Evolutionary conservation across 2,329 filamentous ascomycete genomes (phyloP).

Genomic region (Graphium sp.): DNA sequence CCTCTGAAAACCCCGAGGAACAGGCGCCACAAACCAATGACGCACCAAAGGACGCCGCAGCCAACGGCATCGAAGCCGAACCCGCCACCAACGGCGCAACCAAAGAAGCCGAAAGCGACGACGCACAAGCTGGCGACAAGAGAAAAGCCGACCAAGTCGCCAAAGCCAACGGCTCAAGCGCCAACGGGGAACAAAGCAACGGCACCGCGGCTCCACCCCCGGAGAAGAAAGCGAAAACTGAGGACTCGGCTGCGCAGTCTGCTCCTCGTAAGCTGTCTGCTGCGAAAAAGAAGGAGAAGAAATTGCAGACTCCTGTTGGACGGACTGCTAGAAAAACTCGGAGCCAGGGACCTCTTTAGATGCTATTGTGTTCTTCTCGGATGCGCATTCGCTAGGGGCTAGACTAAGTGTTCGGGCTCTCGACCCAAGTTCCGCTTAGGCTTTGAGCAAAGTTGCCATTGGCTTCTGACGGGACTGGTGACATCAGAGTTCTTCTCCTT

Average conservation of each 20-base stretch:
- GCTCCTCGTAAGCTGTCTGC: constrained; percentile 10
- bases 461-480: no score
- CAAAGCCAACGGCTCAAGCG: constrained; percentile 6
- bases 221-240: constrained; percentile 22
- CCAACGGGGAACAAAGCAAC: constrained; percentile 8
- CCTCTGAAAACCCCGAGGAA: no score
- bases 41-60: not conserved
- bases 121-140: constrained; percentile 13
- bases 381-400: no score
- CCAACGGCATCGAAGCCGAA: constrained; percentile 4
- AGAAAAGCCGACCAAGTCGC: constrained; percentile 20
- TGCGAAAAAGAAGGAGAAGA: constrained; percentile 19
- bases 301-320: constrained; percentile 13
- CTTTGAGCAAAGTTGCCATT: no score
- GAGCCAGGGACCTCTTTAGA: constrained; percentile 16
- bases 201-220: constrained; percentile 8
- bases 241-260: constrained; percentile 9
- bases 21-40: no score
- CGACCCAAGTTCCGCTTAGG: no score
- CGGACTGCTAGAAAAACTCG: constrained; percentile 22
- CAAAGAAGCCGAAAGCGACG: constrained; percentile 9
- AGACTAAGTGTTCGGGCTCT: no score
- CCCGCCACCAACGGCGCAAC: constrained; percentile 2
- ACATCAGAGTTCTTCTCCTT: no score
- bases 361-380: not conserved